Base-by-base conservation (phyloP, 306 rosid species). In the Trifolium dubium region DNA sequence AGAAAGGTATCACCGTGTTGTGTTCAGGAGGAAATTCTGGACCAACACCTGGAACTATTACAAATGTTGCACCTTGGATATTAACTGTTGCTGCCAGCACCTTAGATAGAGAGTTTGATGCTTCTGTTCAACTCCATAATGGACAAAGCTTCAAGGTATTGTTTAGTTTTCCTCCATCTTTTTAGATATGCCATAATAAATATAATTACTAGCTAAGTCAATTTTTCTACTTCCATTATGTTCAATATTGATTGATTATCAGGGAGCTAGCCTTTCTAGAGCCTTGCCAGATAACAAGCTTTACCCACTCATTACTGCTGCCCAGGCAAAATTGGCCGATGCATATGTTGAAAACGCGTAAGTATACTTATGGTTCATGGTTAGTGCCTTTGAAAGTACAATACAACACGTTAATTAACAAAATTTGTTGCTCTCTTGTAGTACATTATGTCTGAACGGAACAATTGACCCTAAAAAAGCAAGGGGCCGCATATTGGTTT, bases 61-160 rank as follows among this genome's bases (percentile, higher is more conserved):
- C 88, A 1, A 92, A 92, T 62, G 15, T 77, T 73, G 76, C 93
- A 2, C 97, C 97, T 19, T 92, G 97, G 97, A 72, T 89, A 17
- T 19, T 92, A 1, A 92, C 97, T 1, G 89, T 92, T 12, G 96
- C 70, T 29, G 97, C 96, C 1, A 92, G 96, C 68, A 86, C 93
- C 43, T 28, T 88, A 79, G 97, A 92, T 19, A 77, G 93, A 53
- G 75, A 79, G 58, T 83, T 89, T 61, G 55, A 73, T 39, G 4
- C 87, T 65, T 3, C 10, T 68, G 86, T 89, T 53, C 60, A 79
- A 67, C 92, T 92, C n/a, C 32, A n/a, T 1, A 81, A 83, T 65
- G 93, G 96, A 32, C 49, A 41, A 32, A 71, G 72, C 14, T 80
- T 77, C 34, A 82, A 34, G 92, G 95, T 88, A 54, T 53, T 53